phyloP scores from a whole-genome alignment of 495 filamentous ascomycete species.

The Penicillium samsonianum region DNA sequence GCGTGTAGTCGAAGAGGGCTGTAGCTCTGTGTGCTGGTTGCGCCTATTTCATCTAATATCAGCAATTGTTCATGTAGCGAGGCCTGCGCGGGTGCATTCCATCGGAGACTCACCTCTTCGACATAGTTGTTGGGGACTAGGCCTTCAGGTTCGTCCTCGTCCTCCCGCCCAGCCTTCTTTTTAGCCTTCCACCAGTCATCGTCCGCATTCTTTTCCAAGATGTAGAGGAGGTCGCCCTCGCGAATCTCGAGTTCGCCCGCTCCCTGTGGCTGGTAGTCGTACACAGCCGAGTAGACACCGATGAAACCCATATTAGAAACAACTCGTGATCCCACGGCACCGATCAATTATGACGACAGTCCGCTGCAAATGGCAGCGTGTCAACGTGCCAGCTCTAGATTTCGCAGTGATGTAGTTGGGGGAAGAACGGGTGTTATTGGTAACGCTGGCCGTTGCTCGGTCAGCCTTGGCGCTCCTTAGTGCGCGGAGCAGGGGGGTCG shows the following conservation, averaged over 20 bases:
- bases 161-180: slow-evolving; percentile 88
- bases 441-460: slow-evolving; percentile 26
- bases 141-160: slow-evolving; percentile 92
- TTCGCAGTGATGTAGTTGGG: slow-evolving; percentile 16
- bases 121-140: slow-evolving; percentile 95
- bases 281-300: slow-evolving; percentile 87
- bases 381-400: slow-evolving; percentile 13
- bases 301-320: slow-evolving; percentile 68
- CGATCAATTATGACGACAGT: neutral
- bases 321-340: neutral
- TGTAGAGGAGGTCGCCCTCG: slow-evolving; percentile 89
- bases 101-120: slow-evolving; percentile 72
- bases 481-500: slow-evolving; percentile 16
- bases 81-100: slow-evolving; percentile 1
- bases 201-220: slow-evolving; percentile 85
- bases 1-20: slow-evolving; percentile 92
- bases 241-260: slow-evolving; percentile 83
- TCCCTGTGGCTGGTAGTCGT: slow-evolving; percentile 89
- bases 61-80: slow-evolving; percentile 12
- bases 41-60: slow-evolving; percentile 51
- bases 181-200: slow-evolving; percentile 99
- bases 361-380: slow-evolving; percentile 30
- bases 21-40: slow-evolving; percentile 72
- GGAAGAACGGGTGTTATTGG: slow-evolving; percentile 18
- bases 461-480: slow-evolving; percentile 30